phyloP scores from a whole-genome alignment of 805 yeast genomes.

The Vanderwaltozyma tropicalis region DNA sequence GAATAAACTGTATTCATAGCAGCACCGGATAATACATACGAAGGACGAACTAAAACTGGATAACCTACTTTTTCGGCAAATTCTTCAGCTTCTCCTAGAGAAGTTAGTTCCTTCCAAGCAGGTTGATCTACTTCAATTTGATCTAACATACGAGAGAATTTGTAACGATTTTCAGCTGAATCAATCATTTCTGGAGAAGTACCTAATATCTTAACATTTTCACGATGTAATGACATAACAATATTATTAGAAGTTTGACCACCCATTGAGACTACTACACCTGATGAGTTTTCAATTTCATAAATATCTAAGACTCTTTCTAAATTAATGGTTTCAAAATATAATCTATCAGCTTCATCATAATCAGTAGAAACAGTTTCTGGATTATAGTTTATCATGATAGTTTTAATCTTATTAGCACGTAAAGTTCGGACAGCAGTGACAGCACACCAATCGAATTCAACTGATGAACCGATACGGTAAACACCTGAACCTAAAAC shows the following conservation, averaged over 20 bases:
- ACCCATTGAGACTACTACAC: constrained; percentile 96
- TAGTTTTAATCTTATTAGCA: constrained; percentile 75
- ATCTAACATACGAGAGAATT: constrained; percentile 95
- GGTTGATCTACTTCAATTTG: constrained; percentile 97
- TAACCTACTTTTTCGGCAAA: constrained; percentile 86
- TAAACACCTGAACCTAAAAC: constrained; percentile 97
- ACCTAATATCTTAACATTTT: constrained; percentile 90
- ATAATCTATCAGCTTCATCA: constrained; percentile 94
- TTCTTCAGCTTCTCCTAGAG: constrained; percentile 81
- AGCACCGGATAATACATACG: constrained; percentile 95
- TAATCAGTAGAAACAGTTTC: constrained; percentile 98
- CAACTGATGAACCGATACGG: constrained; percentile 97
- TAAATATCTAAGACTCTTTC: constrained; percentile 93
- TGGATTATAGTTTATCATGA: constrained; percentile 96
- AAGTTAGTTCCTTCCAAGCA: constrained; percentile 96
- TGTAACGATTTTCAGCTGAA: constrained; percentile 95
- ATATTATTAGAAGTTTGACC: constrained; percentile 97
- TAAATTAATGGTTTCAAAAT: constrained; percentile 88
- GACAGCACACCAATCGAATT: constrained; percentile 99
- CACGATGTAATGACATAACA: constrained; percentile 85
- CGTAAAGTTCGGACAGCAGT: constrained; percentile 91
- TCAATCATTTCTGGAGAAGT: constrained; percentile 98
- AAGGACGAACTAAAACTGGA: constrained; percentile 95
- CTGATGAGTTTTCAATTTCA: constrained; percentile 79
- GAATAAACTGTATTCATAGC: constrained; percentile 97